Percentiles rank a stretch among this genome's conserved stretches.
Evolutionary conservation across 805 yeast species (phyloP).

Genomic region (Kodamaea hsintzibuensis): DNA sequence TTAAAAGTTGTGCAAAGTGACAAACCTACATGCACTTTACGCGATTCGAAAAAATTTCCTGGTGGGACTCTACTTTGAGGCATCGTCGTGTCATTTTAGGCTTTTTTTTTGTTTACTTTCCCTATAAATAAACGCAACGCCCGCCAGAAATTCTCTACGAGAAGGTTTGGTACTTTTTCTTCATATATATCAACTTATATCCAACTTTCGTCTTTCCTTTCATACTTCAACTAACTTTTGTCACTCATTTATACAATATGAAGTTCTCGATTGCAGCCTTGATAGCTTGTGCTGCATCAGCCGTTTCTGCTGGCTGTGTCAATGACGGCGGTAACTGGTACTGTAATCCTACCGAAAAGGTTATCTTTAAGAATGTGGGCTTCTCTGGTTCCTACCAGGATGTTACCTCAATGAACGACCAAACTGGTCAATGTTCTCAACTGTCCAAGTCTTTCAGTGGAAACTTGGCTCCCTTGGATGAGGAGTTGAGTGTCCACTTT

Average conservation of each 20-base stretch:
- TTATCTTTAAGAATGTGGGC: conserved; percentile 73
- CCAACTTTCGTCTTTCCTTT: conserved; percentile 11
- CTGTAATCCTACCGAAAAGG: conserved; percentile 70
- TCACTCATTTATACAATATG: conserved; percentile 17
- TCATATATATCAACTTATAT: conserved; percentile 3
- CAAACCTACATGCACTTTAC: background rate
- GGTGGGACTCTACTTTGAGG: background rate
- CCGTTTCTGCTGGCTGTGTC: conserved; percentile 22
- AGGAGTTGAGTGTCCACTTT: conserved; percentile 85
- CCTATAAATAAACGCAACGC: conserved; percentile 1
- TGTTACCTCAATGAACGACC: conserved; percentile 75
- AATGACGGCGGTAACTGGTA: conserved; percentile 35
- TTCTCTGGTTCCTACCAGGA: conserved; percentile 81
- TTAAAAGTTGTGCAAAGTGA: background rate
- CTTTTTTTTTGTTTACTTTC: conserved; percentile 1
- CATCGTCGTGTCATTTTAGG: background rate
- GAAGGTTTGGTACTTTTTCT: background rate
- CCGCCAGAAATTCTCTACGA: background rate
- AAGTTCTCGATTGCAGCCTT: conserved; percentile 24
- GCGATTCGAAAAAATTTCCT: background rate
- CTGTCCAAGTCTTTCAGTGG: conserved; percentile 62
- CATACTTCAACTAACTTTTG: conserved; percentile 5
- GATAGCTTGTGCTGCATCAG: conserved; percentile 22
- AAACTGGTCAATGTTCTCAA: conserved; percentile 70
- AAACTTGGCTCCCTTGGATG: conserved; percentile 74